Percentiles rank a stretch among this genome's conserved stretches.
Conservation (phyloP, 148 eudicot species). For the Hydrangea macrophylla region DNA sequence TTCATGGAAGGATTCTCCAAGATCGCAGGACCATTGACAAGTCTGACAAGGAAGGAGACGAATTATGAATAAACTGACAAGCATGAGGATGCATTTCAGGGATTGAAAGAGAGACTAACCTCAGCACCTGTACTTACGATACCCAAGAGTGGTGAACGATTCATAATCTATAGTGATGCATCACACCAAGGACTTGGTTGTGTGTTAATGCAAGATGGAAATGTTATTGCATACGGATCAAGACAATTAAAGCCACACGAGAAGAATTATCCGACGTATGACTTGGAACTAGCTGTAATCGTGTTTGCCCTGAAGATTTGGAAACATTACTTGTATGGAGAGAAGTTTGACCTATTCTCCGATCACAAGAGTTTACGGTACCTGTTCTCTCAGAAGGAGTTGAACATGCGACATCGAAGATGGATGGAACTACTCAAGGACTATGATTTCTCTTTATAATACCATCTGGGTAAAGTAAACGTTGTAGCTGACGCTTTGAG, state of each 20-base stretch:
- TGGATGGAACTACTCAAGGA: neutral
- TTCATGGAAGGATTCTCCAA: neutral
- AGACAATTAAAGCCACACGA: too few species aligned
- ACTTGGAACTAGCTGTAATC: too few species aligned
- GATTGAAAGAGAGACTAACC: neutral
- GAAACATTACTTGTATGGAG: neutral
- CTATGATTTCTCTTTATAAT: neutral
- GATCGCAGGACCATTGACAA: neutral
- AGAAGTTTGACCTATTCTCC: neutral
- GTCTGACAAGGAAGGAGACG: neutral
- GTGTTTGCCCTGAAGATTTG: too few species aligned
- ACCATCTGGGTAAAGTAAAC: neutral
- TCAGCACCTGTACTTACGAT: neutral
- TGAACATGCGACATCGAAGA: neutral
- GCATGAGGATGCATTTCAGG: neutral
- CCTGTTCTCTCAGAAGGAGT: neutral
- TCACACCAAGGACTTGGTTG: slow-evolving; percentile 3
- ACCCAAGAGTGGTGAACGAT: neutral
- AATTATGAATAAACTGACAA: neutral
- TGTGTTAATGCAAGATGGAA: too few species aligned
- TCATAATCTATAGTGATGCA: neutral
- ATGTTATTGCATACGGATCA: too few species aligned
- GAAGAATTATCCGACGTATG: too few species aligned
- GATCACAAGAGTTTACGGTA: neutral
- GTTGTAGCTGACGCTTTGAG: neutral